phyloP scores from a whole-genome alignment of 441 rosid species.

The Eruca vesicaria region DNA sequence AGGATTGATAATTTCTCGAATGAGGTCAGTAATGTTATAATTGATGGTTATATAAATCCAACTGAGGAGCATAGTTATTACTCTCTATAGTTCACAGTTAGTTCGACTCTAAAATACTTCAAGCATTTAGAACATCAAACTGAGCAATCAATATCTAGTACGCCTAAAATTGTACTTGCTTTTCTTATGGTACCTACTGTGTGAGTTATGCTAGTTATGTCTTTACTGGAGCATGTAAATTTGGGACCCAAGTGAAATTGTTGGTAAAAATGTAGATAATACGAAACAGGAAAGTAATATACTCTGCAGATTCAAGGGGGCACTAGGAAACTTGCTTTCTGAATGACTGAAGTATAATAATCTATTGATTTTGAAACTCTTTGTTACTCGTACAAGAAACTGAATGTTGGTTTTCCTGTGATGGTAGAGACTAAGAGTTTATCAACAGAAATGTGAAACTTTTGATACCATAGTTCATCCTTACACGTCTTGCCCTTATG shows the following conservation, averaged over 20 bases:
- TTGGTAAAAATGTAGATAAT: background rate
- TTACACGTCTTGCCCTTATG: slow-evolving; percentile 83
- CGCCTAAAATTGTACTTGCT: background rate
- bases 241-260: slow-evolving; percentile 17
- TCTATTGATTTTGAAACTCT: background rate
- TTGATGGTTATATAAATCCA: slow-evolving; percentile 25
- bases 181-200: background rate
- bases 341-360: background rate
- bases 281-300: background rate
- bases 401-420: slow-evolving; percentile 20
- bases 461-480: slow-evolving; percentile 81
- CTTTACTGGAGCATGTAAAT: slow-evolving; percentile 10
- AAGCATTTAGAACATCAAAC: slow-evolving; percentile 6
- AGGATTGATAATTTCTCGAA: slow-evolving; percentile 97
- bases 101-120: slow-evolving; percentile 7
- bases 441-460: slow-evolving; percentile 91
- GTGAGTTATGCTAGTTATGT: slow-evolving; percentile 11
- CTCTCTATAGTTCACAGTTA: slow-evolving; percentile 6
- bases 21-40: slow-evolving; percentile 59
- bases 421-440: slow-evolving; percentile 76
- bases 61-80: background rate
- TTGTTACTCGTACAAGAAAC: slow-evolving; percentile 16
- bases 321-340: background rate
- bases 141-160: slow-evolving; percentile 5
- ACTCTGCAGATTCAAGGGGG: background rate